A percentile compares a stretch with the other conserved stretches of the same genome.
phyloP scores from a whole-genome alignment of 2,329 filamentous ascomycete species.

The Venturia pyrina region DNA sequence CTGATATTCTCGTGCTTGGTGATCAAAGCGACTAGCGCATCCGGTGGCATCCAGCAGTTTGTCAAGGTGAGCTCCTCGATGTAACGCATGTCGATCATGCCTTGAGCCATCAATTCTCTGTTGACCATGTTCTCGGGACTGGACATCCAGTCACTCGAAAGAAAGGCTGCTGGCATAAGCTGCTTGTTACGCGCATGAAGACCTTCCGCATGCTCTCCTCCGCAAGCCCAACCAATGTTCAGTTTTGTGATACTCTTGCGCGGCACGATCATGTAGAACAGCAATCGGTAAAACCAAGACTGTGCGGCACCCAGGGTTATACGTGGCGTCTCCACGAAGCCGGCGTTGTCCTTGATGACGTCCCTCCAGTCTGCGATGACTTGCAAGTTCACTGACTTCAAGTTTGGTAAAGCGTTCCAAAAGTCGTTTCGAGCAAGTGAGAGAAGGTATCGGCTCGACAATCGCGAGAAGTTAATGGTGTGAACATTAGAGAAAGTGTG shows the following conservation, averaged over 20 bases:
- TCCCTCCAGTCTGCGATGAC: conserved; percentile 59
- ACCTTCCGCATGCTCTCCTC: conserved; percentile 57
- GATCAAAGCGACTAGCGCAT: conserved; percentile 44
- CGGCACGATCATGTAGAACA: conserved; percentile 40
- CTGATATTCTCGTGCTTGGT: conserved; percentile 40
- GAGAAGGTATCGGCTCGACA: conserved; percentile 51
- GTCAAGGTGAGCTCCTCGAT: conserved; percentile 51
- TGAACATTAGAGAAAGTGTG: conserved; percentile 44
- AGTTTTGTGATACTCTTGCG: conserved; percentile 45
- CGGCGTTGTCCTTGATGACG: conserved; percentile 43
- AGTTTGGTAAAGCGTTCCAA: conserved; percentile 47
- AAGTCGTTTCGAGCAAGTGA: conserved; percentile 48
- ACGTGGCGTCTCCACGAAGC: conserved; percentile 38
- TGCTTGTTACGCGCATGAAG: conserved; percentile 51
- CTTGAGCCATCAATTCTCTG: conserved; percentile 14
- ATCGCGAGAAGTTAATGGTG: conserved; percentile 52
- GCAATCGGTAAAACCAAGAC: conserved; percentile 40
- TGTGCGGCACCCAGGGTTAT: conserved; percentile 45
- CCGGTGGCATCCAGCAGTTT: conserved; percentile 59
- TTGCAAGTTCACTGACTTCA: conserved; percentile 47
- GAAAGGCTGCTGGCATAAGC: conserved; percentile 52
- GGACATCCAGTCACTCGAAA: conserved; percentile 24
- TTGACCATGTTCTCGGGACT: conserved; percentile 12
- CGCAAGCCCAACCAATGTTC: conserved; percentile 56
- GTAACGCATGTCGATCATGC: conserved; percentile 44